Percentiles rank a stretch among this genome's conserved stretches.
Evolutionary conservation across 2,329 filamentous ascomycete species (phyloP).

Genomic region (Parastagonospora avenae): DNA sequence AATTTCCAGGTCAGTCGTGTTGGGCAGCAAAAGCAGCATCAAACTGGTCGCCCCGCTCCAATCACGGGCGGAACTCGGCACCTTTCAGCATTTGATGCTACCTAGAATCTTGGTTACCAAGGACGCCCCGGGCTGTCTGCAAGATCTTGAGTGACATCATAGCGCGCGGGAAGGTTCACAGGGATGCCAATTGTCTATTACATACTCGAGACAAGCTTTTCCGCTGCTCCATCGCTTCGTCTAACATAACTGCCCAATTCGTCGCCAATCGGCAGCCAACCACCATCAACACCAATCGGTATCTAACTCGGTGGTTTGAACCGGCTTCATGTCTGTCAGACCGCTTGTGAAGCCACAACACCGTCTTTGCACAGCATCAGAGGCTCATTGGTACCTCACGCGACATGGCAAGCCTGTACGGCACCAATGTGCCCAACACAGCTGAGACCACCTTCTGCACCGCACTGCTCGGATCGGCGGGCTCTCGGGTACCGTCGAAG

Average conservation of each 20-base stretch:
- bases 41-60: not conserved
- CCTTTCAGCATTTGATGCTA: not conserved
- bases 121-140: not conserved
- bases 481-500: no score
- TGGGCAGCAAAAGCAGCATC: not conserved
- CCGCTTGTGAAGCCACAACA: not conserved
- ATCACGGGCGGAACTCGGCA: slow-evolving; percentile 2
- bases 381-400: no score
- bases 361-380: no score
- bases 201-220: slow-evolving; percentile 4
- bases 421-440: no score
- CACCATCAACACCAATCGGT: not conserved
- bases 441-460: no score
- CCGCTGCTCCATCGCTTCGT: slow-evolving; percentile 1
- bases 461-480: no score
- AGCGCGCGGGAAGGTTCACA: not conserved
- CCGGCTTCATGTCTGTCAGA: slow-evolving; percentile 1
- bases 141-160: slow-evolving; percentile 3
- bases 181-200: not conserved
- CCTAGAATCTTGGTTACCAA: slow-evolving; percentile 1
- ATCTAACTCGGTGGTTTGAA: not conserved
- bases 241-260: not conserved
- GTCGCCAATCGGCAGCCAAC: slow-evolving; percentile 2
- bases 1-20: not conserved
- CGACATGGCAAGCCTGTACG: no score